Conservation (phyloP, 768 basidiomycete genomes). For the Rhodosporidiobolus odoratus region DNA sequence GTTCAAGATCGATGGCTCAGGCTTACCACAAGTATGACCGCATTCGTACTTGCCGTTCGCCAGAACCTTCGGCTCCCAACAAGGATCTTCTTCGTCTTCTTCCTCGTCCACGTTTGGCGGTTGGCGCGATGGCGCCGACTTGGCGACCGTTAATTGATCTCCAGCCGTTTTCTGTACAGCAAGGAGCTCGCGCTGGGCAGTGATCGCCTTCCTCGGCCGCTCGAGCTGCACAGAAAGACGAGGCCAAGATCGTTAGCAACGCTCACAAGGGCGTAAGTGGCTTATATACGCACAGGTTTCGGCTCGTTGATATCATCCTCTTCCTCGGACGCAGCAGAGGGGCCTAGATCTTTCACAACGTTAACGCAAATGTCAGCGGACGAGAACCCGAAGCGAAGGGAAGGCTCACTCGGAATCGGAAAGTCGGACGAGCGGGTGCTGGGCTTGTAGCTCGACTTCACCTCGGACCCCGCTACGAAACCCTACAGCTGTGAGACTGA, state of each 20-base stretch:
- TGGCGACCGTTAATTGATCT: too few species aligned
- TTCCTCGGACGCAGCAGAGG: background rate
- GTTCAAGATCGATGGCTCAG: background rate
- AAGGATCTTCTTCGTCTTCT: background rate
- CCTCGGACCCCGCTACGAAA: slow-evolving; percentile 19
- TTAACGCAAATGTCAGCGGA: background rate
- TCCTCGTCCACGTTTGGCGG: background rate
- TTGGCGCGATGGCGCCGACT: background rate
- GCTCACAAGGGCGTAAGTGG: too few species aligned
- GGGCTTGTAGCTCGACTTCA: slow-evolving; percentile 20
- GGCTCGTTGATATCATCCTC: background rate
- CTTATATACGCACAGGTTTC: background rate
- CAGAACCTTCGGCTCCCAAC: background rate
- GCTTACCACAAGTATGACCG: slow-evolving; percentile 25
- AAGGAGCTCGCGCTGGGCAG: too few species aligned
- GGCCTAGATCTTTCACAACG: background rate
- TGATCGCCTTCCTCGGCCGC: too few species aligned
- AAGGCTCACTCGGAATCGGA: slow-evolving; percentile 21
- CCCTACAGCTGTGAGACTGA: background rate
- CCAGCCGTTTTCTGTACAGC: too few species aligned
- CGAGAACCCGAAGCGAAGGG: too few species aligned
- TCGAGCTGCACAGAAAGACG: too few species aligned
- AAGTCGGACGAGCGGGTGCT: slow-evolving; percentile 5
- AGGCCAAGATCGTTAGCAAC: background rate
- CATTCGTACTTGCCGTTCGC: slow-evolving; percentile 35